These are phyloP conservation scores for Microthlaspi erraticum DNA, from an alignment of 345 rosid species.

Conservation along the genomic window DNA sequence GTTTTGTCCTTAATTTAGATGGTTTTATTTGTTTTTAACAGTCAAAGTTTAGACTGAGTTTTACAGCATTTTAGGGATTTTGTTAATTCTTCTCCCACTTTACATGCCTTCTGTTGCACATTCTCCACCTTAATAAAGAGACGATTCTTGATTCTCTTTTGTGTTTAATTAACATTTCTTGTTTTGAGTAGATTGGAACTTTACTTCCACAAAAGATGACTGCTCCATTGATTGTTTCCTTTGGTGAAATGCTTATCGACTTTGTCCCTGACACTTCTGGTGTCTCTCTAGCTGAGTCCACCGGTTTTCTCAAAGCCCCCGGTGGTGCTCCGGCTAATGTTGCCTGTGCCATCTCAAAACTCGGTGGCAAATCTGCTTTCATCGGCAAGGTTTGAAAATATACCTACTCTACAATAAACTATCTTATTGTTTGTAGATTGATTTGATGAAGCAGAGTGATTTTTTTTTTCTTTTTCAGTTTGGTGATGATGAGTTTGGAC, in stretches of 20 bases:
- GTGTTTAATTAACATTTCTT: neutral
- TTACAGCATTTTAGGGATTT: slow-evolving; percentile 9
- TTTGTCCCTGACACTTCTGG: slow-evolving; percentile 76
- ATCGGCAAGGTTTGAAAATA: slow-evolving; percentile 58
- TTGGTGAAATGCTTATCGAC: slow-evolving; percentile 85
- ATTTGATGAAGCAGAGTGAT: neutral
- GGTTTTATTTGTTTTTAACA: neutral
- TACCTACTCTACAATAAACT: neutral
- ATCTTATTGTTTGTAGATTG: neutral
- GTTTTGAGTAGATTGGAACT: neutral
- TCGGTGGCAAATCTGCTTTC: slow-evolving; percentile 69
- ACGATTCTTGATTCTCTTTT: neutral
- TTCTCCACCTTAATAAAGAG: slow-evolving; percentile 19
- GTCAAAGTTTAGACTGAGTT: slow-evolving; percentile 38
- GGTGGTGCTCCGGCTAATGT: slow-evolving; percentile 86
- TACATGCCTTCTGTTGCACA: slow-evolving; percentile 25
- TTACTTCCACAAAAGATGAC: slow-evolving; percentile 24
- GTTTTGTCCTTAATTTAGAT: neutral
- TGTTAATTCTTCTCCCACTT: slow-evolving; percentile 24
- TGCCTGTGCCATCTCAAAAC: slow-evolving; percentile 75
- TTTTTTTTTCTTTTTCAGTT: slow-evolving; percentile 41
- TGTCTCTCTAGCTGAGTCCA: slow-evolving; percentile 70
- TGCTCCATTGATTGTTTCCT: slow-evolving; percentile 51
- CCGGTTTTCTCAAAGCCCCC: slow-evolving; percentile 70
- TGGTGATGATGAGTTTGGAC: slow-evolving; percentile 83